A percentile compares a stretch with the other conserved stretches of the same genome.
phyloP scores from a whole-genome alignment of 768 basidiomycete genomes.

The Podaxis sp. region DNA sequence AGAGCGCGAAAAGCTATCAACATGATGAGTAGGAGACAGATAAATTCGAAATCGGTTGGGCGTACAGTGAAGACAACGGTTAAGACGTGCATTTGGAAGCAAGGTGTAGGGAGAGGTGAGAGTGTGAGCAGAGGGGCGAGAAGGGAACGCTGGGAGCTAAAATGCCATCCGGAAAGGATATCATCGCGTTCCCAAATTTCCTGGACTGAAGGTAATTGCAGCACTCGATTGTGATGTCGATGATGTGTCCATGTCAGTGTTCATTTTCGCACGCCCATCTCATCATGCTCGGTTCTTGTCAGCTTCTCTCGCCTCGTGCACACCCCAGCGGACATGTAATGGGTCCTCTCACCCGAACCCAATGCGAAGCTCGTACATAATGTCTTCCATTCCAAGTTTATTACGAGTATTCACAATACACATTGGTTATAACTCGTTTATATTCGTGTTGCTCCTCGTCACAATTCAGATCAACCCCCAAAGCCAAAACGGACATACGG shows the following conservation, averaged over 20 bases:
- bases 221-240: not conserved
- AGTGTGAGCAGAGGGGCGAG: constrained; percentile 6
- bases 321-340: not conserved
- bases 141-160: not conserved
- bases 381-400: not conserved
- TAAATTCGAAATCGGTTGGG: not conserved
- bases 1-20: constrained; percentile 13
- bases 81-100: constrained; percentile 12
- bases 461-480: not conserved
- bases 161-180: not conserved
- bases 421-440: not conserved
- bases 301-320: no score
- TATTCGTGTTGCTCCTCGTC: not conserved
- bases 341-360: no score
- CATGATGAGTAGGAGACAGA: not conserved
- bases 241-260: not conserved
- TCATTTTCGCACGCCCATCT: not conserved
- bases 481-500: not conserved
- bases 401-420: not conserved
- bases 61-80: constrained; percentile 11
- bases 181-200: not conserved
- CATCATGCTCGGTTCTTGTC: no score
- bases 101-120: constrained; percentile 2
- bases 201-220: not conserved
- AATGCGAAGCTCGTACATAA: not conserved